Base-by-base conservation (phyloP, 495 filamentous ascomycete species). In the Aspergillus olivimuriae region DNA sequence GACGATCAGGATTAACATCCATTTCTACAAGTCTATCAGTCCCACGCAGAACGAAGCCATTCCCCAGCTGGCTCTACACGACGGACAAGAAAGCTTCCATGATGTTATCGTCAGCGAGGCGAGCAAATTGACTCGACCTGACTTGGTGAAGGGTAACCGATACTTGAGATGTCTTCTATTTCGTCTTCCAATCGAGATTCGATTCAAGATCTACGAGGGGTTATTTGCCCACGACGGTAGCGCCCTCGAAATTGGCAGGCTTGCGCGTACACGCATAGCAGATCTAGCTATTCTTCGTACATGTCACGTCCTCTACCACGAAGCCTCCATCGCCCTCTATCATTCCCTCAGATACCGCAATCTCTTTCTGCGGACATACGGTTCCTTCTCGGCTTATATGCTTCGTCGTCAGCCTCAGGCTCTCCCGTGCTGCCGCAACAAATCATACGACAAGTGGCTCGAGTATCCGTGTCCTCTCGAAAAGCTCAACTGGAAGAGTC, bases 311-410 rank as follows among this genome's bases (percentile, higher is more conserved):
- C 47, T 56, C 16, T 56, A 52, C 37, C 53, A 56, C 21, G 53
- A 52, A 40, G 46, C 46, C 12, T 44, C 49, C 2, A 49, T 52
- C 42, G 53, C 46, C 4, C 40, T 52, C 2, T 52, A 39, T 8
- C 58, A 60, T 4, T 64, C 54, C 2, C 34, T 68, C 7, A 63
- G 57, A 22, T 65, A 61, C 41, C 57, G 57, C 43, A 58, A 43
- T 22, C 34, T 60, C 24, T 49, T 58, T 18, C 44, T 56, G 19
- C 53, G 52, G 24, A 43, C 46, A 1, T 62, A 50, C 44, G 52
- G 43, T n/a, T 18, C 24, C 6, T 44, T 20, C 39, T 44, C 45
- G 19, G 45, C 42, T 10, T 14, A 46, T 31, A 21, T 47, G 12
- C 36, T 56, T 11, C 42, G 39, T 21, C 46, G 43, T 15, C 17